phyloP scores from a whole-genome alignment of 2,329 filamentous ascomycete species.

The Colletotrichum tropicale region DNA sequence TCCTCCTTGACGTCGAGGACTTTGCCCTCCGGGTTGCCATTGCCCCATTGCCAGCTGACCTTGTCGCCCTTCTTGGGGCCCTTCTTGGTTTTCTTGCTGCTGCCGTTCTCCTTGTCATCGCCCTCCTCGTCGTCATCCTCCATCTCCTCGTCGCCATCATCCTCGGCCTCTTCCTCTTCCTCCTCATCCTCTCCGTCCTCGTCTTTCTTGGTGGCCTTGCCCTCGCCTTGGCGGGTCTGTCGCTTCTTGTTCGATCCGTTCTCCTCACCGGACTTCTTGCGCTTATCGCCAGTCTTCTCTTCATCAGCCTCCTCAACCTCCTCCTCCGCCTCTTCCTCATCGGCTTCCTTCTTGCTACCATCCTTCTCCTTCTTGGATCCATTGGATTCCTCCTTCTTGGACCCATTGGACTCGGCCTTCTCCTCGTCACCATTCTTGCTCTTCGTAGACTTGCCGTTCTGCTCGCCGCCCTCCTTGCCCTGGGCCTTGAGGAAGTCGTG shows the following conservation, averaged over 20 bases:
- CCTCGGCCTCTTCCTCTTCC: constrained; percentile 14
- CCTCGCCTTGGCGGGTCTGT: constrained; percentile 23
- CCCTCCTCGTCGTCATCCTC: constrained; percentile 15
- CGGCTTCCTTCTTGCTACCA: constrained; percentile 30
- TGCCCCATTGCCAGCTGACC: constrained; percentile 52
- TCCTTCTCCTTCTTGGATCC: constrained; percentile 13
- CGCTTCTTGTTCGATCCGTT: constrained; percentile 24
- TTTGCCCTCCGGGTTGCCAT: constrained; percentile 45
- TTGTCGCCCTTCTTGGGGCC: constrained; percentile 44
- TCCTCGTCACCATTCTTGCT: background rate
- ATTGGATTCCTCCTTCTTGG: constrained; percentile 3
- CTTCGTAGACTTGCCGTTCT: background rate
- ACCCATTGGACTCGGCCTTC: constrained; percentile 11
- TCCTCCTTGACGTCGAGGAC: constrained; percentile 48
- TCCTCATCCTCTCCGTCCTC: constrained; percentile 9
- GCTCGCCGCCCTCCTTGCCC: constrained; percentile 11
- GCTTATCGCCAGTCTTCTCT: constrained; percentile 19
- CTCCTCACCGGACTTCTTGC: constrained; percentile 17
- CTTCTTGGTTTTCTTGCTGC: constrained; percentile 27
- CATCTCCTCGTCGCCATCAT: constrained; percentile 17
- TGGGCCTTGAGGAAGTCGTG: constrained; percentile 55
- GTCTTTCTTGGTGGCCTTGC: constrained; percentile 21
- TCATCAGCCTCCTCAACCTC: constrained; percentile 23
- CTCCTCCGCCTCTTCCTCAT: constrained; percentile 11
- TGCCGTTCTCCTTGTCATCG: background rate